These are phyloP conservation scores for Phylloboletellus chloephorus DNA, from an alignment of 1,284 basidiomycete species.

Conservation along the genomic window DNA sequence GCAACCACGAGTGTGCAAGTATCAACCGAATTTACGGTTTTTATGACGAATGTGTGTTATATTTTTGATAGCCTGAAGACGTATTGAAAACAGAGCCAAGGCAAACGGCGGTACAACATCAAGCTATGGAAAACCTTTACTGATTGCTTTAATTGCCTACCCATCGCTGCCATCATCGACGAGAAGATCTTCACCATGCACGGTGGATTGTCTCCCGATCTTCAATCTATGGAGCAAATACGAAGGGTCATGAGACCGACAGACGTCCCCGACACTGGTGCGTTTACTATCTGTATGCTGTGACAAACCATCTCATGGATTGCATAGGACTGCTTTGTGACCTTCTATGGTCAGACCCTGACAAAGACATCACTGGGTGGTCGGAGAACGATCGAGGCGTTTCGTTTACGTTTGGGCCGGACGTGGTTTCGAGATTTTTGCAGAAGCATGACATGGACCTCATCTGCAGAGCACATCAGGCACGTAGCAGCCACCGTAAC, in stretches of 20 bases:
- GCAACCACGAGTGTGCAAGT: constrained; percentile 93
- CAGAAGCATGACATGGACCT: constrained; percentile 99
- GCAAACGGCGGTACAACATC: constrained; percentile 97
- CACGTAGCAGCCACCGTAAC: constrained; percentile 32
- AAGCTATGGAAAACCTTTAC: constrained; percentile 98
- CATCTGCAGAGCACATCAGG: constrained; percentile 97
- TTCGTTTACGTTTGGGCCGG: constrained; percentile 97
- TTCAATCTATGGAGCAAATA: constrained; percentile 99
- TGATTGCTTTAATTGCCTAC: constrained; percentile 94
- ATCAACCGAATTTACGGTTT: constrained; percentile 97
- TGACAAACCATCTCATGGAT: constrained; percentile 13
- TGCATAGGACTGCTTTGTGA: constrained; percentile 83
- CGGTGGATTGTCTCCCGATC: constrained; percentile 88
- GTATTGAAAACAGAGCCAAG: constrained; percentile 37
- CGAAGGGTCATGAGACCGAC: constrained; percentile 98
- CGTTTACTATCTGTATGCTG: constrained; percentile 24
- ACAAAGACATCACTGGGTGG: constrained; percentile 99
- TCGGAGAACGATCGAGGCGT: constrained; percentile 99
- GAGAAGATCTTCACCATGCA: constrained; percentile 98
- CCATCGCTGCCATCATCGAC: constrained; percentile 94
- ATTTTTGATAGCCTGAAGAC: neutral
- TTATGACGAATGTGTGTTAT: constrained; percentile 86
- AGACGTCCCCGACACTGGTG: constrained; percentile 97
- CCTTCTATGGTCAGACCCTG: constrained; percentile 97
- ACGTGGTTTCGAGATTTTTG: constrained; percentile 95